Base-by-base conservation (phyloP, 75 land plant species). In the Pinus taeda region DNA sequence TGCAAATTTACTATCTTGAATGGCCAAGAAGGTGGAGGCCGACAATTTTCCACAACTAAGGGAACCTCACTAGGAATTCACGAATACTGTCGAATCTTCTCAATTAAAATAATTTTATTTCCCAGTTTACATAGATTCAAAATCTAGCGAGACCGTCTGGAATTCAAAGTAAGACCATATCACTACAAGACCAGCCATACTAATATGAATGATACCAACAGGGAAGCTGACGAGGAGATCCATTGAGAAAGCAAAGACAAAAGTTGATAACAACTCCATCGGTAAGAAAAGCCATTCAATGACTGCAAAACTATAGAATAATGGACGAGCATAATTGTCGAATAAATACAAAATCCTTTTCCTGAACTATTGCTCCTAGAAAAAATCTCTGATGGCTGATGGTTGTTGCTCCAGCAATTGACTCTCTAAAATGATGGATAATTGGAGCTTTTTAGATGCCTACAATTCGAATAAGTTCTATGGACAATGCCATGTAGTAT, bases 271-370 rank as follows among this genome's bases (percentile, higher is more conserved):
- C 39, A 93, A 75, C 77, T 97, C 99, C 99, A 97, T 97, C 55
- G 98, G 95, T 60, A 97, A 87, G 83, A 95, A 91, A 57, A 97
- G 91, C 99, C 99, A 97, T 81, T 97, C 98, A 77, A 95, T 93
- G 60, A 96, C 92, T 73, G 98, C 92, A 62, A 91, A 74, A 74
- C 89, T 91, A 80, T 82, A 83, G 81, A 97, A 97, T 80, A 81
- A 90, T 49, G 98, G 96, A 5, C 96, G 89, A 20, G 87, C 81
- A 83, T 93, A 97, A 64, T 86, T 81, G 81, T 97, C 99, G 80
- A 85, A 93, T 56, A 97, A 90, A 79, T 88, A 75, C 49, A 97
- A 82, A 76, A 90, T 97, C 57, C 87, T 91, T 79, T 93, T 92
- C 88, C 91, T 87, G 64, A 92, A 97, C 33, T 95, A 81, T 75